Percentiles rank a stretch among this genome's conserved stretches.
These are phyloP conservation scores for Clonostachys sp. DNA, from an alignment of 2,329 filamentous ascomycete genomes.

Conservation along the genomic window DNA sequence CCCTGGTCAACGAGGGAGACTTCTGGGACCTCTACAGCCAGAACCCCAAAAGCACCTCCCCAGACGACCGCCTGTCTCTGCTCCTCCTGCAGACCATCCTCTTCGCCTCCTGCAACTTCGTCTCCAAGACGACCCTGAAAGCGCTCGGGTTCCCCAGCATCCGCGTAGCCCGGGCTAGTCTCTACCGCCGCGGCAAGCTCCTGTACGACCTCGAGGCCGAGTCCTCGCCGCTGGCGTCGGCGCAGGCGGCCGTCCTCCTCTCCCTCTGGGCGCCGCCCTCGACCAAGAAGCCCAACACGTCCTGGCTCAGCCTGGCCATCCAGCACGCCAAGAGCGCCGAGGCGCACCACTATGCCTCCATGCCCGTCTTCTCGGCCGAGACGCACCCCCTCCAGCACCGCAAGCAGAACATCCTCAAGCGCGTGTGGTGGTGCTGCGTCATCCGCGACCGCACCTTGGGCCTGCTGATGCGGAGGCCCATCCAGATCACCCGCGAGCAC, in stretches of 20 bases:
- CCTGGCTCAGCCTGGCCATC: conserved; percentile 44
- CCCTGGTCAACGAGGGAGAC: conserved; percentile 37
- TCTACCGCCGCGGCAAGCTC: conserved; percentile 33
- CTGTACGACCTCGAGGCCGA: conserved; percentile 40
- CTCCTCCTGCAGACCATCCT: conserved; percentile 40
- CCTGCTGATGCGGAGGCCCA: conserved; percentile 41
- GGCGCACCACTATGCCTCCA: conserved; percentile 32
- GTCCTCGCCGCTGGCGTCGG: conserved; percentile 28
- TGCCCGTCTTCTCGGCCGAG: conserved; percentile 17
- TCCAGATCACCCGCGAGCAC: conserved; percentile 42
- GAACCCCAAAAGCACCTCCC: neutral
- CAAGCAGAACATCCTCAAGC: conserved; percentile 36
- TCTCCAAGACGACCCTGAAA: conserved; percentile 30
- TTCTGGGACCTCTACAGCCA: conserved; percentile 13
- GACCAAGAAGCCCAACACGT: conserved; percentile 33
- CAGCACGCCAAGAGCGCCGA: conserved; percentile 41
- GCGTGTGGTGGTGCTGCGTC: conserved; percentile 51
- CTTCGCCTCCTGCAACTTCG: conserved; percentile 36
- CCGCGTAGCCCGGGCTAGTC: conserved; percentile 33
- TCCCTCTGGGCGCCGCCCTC: conserved; percentile 33
- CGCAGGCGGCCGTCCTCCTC: conserved; percentile 35
- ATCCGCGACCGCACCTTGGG: conserved; percentile 45
- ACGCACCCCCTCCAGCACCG: conserved; percentile 23
- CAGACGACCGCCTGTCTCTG: conserved; percentile 26
- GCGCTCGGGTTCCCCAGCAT: conserved; percentile 34